phyloP scores from a whole-genome alignment of 345 rosid species.

The Citropsis articulata region DNA sequence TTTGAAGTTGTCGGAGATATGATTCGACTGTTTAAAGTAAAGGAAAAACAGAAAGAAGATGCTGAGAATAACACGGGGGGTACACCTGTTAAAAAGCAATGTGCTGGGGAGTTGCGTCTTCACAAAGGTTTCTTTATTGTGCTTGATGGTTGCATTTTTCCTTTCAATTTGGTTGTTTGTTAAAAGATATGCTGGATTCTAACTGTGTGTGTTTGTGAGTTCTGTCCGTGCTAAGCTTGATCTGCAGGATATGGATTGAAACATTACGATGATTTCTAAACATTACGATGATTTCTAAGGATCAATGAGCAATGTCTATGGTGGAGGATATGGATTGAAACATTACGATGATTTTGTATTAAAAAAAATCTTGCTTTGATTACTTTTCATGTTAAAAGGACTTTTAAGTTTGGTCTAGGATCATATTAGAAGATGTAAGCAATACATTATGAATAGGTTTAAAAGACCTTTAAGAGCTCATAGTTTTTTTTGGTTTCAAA shows the following conservation, averaged over 20 bases:
- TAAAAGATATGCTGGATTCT: neutral
- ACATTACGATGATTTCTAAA: too few species aligned
- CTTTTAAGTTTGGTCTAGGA: neutral
- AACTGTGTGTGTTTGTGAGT: neutral
- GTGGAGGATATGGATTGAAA: neutral
- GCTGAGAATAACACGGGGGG: slow-evolving; percentile 64
- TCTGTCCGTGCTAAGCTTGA: neutral
- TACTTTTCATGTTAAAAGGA: neutral
- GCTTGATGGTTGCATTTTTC: neutral
- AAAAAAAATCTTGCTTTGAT: neutral
- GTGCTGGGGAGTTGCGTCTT: slow-evolving; percentile 86
- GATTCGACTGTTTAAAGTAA: slow-evolving; percentile 81
- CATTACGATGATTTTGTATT: neutral
- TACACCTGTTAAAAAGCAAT: slow-evolving; percentile 59
- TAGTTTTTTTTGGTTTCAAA: neutral
- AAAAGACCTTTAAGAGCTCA: neutral
- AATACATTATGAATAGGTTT: neutral
- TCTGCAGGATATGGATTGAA: too few species aligned
- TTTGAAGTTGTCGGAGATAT: slow-evolving; percentile 35
- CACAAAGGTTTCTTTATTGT: slow-evolving; percentile 56
- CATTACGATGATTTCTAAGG: too few species aligned
- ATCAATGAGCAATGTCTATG: neutral
- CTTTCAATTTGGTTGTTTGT: neutral
- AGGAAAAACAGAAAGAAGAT: slow-evolving; percentile 82
- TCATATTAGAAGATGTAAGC: neutral